Conservation (phyloP, 2,329 filamentous ascomycete species). For the Fulvia fulva region DNA sequence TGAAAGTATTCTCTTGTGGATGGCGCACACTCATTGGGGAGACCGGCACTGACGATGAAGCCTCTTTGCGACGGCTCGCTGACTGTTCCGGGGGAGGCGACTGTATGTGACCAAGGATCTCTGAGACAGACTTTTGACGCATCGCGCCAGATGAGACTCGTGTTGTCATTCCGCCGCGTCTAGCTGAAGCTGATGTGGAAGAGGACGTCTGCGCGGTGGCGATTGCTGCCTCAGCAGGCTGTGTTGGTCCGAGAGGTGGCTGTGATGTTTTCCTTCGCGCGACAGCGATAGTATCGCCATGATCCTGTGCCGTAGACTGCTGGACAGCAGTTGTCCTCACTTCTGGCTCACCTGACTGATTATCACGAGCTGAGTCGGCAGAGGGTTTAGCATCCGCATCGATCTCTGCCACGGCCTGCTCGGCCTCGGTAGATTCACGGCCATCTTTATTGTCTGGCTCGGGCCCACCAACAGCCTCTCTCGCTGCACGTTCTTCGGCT, state of each 20-base stretch:
- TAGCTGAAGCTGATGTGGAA: constrained; percentile 8
- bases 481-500: constrained; percentile 43
- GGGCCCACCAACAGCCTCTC: constrained; percentile 27
- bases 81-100: constrained; percentile 13
- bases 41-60: constrained; percentile 29
- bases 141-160: constrained; percentile 67
- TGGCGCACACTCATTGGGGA: constrained; percentile 36
- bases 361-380: not conserved
- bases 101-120: constrained; percentile 62
- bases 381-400: constrained; percentile 5
- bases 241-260: constrained; percentile 22
- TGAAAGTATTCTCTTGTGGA: constrained; percentile 30
- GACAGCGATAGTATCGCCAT: constrained; percentile 27
- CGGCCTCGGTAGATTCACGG: constrained; percentile 23
- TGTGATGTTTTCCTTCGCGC: constrained; percentile 12
- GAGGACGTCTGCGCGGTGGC: constrained; percentile 1
- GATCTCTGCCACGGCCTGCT: constrained; percentile 23
- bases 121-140: constrained; percentile 67
- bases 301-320: constrained; percentile 10
- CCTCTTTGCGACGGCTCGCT: constrained; percentile 6
- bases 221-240: constrained; percentile 10
- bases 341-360: not conserved
- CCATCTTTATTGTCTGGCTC: constrained; percentile 23
- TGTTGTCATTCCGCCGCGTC: constrained; percentile 56
- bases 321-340: constrained; percentile 18